Evolutionary conservation across 208 protist genomes (phyloP), one percentile per base, ranked within the genome.

Genomic region (Leishmania lainsoni): DNA sequence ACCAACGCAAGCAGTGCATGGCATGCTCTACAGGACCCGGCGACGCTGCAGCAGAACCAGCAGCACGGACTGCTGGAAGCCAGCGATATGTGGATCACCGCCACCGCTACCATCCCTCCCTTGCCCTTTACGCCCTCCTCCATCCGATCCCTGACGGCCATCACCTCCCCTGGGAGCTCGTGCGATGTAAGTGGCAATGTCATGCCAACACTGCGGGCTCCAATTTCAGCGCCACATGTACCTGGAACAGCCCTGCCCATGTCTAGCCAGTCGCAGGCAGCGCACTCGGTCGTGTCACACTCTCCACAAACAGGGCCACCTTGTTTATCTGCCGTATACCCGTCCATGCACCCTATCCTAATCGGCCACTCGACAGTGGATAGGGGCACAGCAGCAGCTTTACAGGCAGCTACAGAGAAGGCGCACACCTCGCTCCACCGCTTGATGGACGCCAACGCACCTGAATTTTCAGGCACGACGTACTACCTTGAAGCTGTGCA

Each of bases 301-400:
- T 45, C 52, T 54, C 8, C 76, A 45, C 9, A 29, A 59, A 56
- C 16, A 0, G 52, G 69, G 4, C 22, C 29, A 32, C 29, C 73
- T 9, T 14, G 32, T 32, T 65, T 54, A 39, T 26, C 39, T 29
- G 29, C 49, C 22, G 51, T 42, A 2, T 52, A 26, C 16, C 79
- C 73, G 6, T 48, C n/a, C 9, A 16, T 58, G 32, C 74, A 83
- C n/a, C 5, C 80, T 2, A 56, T 83, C 32, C 26, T 79, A n/a
- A 68, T 83, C 8, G 52, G 65, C 26, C 73, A 75, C 58, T 49
- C 49, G 2, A 45, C 48, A 32, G 2, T 61, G 73, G 45, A 49
- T 54, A 58, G 73, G 51, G 29, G 52, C 51, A 48, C 51, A 58
- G n/a, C 73, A 16, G 51, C 51, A 3, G 14, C 45, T 9, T 16